These are phyloP conservation scores for Solanum microdontum DNA, from an alignment of 257 asterid genomes.

Conservation along the genomic window DNA sequence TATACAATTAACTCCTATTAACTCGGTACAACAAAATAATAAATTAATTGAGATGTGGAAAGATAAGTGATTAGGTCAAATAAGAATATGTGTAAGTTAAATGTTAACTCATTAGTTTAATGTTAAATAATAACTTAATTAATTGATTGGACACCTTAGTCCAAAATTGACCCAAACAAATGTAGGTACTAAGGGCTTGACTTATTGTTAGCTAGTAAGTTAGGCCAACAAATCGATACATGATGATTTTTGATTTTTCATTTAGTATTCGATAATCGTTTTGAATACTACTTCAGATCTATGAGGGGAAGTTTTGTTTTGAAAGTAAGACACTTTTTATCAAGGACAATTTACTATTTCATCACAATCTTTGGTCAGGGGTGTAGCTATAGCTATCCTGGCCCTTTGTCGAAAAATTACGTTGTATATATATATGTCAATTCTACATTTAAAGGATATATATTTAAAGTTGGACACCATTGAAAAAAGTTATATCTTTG, in stretches of 20 bases:
- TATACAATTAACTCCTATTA: not conserved
- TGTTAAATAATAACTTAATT: not conserved
- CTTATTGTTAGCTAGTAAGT: not conserved
- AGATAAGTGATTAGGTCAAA: not conserved
- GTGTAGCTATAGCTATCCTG: no score
- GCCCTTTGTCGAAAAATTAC: no score
- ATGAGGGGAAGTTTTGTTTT: fast-evolving
- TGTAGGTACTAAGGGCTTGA: not conserved
- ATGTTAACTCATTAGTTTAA: not conserved
- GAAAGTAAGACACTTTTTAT: fast-evolving
- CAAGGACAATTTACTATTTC: fast-evolving
- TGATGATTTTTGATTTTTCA: not conserved
- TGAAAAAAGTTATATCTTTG: no score
- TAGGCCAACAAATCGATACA: not conserved
- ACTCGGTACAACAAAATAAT: not conserved
- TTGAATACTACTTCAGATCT: not conserved
- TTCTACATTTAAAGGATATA: no score
- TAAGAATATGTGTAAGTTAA: not conserved
- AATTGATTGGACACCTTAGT: not conserved
- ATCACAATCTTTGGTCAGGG: not conserved
- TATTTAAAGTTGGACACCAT: no score
- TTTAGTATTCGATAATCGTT: not conserved
- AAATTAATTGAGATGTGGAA: not conserved
- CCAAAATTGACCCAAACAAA: not conserved
- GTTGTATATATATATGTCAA: no score